These are phyloP conservation scores for Pugionium cornutum DNA, from an alignment of 345 rosid genomes.

Conservation along the genomic window DNA sequence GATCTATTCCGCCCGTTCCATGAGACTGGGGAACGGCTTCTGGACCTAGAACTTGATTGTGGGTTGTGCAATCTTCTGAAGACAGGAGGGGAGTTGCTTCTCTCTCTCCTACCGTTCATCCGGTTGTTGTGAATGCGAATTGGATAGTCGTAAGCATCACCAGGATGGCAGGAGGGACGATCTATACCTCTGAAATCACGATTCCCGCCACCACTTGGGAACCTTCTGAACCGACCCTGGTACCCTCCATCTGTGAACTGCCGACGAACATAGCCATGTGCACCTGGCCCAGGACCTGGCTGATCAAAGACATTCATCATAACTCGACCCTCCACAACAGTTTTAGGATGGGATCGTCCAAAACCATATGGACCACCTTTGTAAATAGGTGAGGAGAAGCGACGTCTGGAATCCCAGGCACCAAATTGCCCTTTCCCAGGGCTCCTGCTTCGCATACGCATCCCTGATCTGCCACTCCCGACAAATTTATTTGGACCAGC, in stretches of 20 bases:
- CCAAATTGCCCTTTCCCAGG: conserved; percentile 39
- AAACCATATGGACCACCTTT: conserved; percentile 35
- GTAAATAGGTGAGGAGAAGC: conserved; percentile 38
- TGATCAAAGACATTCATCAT: conserved; percentile 42
- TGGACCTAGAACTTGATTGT: conserved; percentile 51
- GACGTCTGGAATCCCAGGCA: conserved; percentile 45
- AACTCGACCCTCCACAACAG: conserved; percentile 39
- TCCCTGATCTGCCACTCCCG: conserved; percentile 46
- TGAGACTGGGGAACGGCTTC: conserved; percentile 55
- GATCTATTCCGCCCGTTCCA: conserved; percentile 53
- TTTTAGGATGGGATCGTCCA: conserved; percentile 43
- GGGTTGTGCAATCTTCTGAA: conserved; percentile 41
- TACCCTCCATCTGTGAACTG: conserved; percentile 43
- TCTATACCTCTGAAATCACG: conserved; percentile 25
- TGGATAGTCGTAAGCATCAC: conserved; percentile 37
- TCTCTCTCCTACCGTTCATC: conserved; percentile 48
- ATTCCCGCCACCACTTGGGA: conserved; percentile 27
- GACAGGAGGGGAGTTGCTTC: conserved; percentile 56
- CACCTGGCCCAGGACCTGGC: conserved; percentile 28
- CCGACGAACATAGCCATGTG: conserved; percentile 41
- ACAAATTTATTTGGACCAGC: conserved; percentile 33
- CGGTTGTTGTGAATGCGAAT: conserved; percentile 29
- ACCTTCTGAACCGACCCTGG: conserved; percentile 50
- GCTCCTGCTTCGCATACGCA: conserved; percentile 44
- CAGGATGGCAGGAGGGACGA: conserved; percentile 27